phyloP scores from a whole-genome alignment of 257 asterid genomes.

The Ehretia macrophylla region DNA sequence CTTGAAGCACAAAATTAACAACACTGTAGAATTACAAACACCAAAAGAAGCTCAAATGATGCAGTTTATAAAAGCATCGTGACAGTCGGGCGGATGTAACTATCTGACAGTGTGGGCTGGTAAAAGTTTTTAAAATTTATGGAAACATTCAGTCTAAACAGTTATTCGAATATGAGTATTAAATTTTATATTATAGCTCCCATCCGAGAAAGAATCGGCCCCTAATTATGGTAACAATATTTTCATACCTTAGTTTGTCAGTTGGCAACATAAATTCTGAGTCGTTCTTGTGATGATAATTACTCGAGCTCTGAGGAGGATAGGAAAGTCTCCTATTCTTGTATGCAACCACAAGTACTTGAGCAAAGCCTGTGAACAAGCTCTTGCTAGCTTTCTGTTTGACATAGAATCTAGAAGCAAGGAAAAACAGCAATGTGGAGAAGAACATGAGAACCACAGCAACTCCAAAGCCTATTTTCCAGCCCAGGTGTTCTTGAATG shows the following conservation, averaged over 20 bases:
- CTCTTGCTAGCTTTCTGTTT: constrained; percentile 37
- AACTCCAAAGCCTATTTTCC: constrained; percentile 68
- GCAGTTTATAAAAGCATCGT: background rate
- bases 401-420: constrained; percentile 53
- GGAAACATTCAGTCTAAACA: too few relatives aligned
- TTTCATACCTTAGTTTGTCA: constrained; percentile 44
- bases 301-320: constrained; percentile 7
- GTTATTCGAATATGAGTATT: too few relatives aligned
- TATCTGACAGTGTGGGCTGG: too few relatives aligned
- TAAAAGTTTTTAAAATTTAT: too few relatives aligned
- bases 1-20: constrained; percentile 21
- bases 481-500: constrained; percentile 70
- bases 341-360: constrained; percentile 54
- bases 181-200: too few relatives aligned
- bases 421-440: constrained; percentile 33
- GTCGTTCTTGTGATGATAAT: constrained; percentile 36
- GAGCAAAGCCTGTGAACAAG: constrained; percentile 41
- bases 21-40: too few relatives aligned
- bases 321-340: constrained; percentile 35
- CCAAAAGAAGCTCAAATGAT: background rate
- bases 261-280: constrained; percentile 41
- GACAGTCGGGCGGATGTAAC: too few relatives aligned
- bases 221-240: background rate
- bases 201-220: too few relatives aligned
- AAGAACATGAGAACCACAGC: constrained; percentile 41